Evolutionary conservation across 176 grass and related monocot species (phyloP), one percentile per base, ranked within the genome.

Genomic region (Oryza glumipatula): DNA sequence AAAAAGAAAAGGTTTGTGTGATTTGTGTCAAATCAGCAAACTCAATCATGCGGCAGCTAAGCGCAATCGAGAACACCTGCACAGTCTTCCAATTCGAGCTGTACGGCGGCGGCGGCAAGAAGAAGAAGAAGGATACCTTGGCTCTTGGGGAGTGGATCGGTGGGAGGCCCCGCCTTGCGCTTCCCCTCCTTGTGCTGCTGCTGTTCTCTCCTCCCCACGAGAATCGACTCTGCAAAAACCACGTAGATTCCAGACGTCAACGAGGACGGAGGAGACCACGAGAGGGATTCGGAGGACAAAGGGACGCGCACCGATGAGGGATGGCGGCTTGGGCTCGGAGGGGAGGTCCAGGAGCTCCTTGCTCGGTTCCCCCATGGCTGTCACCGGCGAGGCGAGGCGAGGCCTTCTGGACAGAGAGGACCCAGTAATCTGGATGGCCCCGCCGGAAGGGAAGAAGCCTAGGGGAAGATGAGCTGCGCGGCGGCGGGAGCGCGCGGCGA

Each of bases 301-400:
- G 8, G 21, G 58, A 2, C 68, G 7, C 7, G 35, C 46, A 91
- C 89, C 89, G 70, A 92, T 70, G 41, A 92, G 85, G 75, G 75
- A 86, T 19, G 90, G 69, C 28, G 79, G 83, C 26, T 85, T 80
- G 51, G 61, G 79, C 13, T 86, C 87, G 9, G 87, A 76, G 7
- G 90, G 83, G 33, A 86, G 61, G 83, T 86, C 87, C 70, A 92
- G 84, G 33, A 92, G 87, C 54, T 83, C 86, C 70, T 83, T 86
- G 86, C 90, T 92, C 21, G 90, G 83, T 49, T 92, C 87, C n/a
- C 68, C 87, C 87, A 92, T 92, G 75, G 21, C n/a, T 9, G 58
- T n/a, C 3, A 23, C 58, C 21, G 56, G 21, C 21, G 56, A 8
- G 21, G 56, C 4, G 56, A 7, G 7, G 38, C 69, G 39, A 6